Evolutionary conservation across 2,329 filamentous ascomycete genomes (phyloP).

Genomic region (Aquanectria penicillioides): DNA sequence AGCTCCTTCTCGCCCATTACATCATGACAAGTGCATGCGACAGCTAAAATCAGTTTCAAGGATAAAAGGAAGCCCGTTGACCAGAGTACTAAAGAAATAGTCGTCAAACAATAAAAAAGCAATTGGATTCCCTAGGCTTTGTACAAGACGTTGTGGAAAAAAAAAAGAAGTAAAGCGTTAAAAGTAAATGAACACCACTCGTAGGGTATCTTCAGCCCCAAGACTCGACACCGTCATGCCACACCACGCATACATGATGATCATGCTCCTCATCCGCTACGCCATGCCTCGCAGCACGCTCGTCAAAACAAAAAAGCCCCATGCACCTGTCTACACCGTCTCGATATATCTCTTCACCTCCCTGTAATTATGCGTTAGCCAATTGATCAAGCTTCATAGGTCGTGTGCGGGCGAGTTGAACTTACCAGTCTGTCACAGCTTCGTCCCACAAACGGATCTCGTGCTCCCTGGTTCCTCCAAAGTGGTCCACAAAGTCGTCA

Average conservation of each 20-base stretch:
- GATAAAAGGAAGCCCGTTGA: background rate
- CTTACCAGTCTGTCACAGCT: slow-evolving; percentile 95
- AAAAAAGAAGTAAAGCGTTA: too few species aligned
- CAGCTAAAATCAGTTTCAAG: background rate
- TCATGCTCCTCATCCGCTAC: slow-evolving; percentile 14
- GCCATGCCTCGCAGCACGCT: slow-evolving; percentile 27
- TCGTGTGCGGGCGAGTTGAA: slow-evolving; percentile 35
- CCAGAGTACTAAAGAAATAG: background rate
- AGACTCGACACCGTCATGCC: slow-evolving; percentile 20
- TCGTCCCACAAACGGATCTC: slow-evolving; percentile 93
- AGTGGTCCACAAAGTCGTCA: slow-evolving; percentile 96
- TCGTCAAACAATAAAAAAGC: background rate
- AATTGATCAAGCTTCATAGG: background rate
- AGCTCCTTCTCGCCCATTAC: too few species aligned
- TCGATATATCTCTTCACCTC: slow-evolving; percentile 83
- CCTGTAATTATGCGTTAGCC: slow-evolving; percentile 55
- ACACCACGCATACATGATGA: slow-evolving; percentile 1
- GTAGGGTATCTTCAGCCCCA: slow-evolving; percentile 35
- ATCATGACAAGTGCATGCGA: too few species aligned
- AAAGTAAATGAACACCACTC: background rate
- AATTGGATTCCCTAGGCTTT: background rate
- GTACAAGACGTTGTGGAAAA: too few species aligned
- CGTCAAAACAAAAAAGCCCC: slow-evolving; percentile 22
- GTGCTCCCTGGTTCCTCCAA: slow-evolving; percentile 89
- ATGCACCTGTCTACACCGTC: slow-evolving; percentile 60